phyloP scores from a whole-genome alignment of 345 rosid species.

The Murraya paniculata region DNA sequence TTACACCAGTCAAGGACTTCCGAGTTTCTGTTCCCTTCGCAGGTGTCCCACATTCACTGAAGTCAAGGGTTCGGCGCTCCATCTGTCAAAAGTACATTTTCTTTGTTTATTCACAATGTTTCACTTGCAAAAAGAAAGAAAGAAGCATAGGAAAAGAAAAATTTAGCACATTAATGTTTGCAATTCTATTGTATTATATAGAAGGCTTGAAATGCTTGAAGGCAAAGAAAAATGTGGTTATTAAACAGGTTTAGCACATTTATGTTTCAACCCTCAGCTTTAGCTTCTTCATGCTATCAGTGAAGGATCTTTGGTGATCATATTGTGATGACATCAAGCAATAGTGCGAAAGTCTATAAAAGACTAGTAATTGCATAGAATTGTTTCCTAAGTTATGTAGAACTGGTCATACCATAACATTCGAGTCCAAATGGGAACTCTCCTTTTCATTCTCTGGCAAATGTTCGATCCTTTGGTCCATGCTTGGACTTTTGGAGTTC shows the following conservation, averaged over 20 bases:
- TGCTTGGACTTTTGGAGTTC: conserved; percentile 26
- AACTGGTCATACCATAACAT: conserved; percentile 33
- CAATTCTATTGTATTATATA: too few species aligned
- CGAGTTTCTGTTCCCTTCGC: conserved; percentile 49
- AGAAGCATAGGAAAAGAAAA: too few species aligned
- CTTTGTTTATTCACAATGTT: neutral
- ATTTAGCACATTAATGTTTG: neutral
- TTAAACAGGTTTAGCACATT: neutral
- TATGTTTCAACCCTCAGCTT: too few species aligned
- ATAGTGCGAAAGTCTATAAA: neutral
- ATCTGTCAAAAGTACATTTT: conserved; percentile 42
- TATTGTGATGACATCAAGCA: neutral
- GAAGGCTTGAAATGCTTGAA: too few species aligned
- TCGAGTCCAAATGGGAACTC: conserved; percentile 47
- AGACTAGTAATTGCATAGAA: neutral
- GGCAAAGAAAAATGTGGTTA: too few species aligned
- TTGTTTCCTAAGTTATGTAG: neutral
- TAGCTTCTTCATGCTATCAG: too few species aligned
- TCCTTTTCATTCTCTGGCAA: conserved; percentile 32
- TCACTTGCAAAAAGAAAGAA: neutral
- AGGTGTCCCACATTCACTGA: conserved; percentile 91
- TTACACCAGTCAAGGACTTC: conserved; percentile 33
- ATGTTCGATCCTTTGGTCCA: conserved; percentile 44
- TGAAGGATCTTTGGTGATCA: neutral
- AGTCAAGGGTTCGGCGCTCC: conserved; percentile 83